Percentiles rank a stretch among this genome's conserved stretches.
Evolutionary conservation across 1,139 yeast species (phyloP).

Genomic region (Dujonia santamariae): DNA sequence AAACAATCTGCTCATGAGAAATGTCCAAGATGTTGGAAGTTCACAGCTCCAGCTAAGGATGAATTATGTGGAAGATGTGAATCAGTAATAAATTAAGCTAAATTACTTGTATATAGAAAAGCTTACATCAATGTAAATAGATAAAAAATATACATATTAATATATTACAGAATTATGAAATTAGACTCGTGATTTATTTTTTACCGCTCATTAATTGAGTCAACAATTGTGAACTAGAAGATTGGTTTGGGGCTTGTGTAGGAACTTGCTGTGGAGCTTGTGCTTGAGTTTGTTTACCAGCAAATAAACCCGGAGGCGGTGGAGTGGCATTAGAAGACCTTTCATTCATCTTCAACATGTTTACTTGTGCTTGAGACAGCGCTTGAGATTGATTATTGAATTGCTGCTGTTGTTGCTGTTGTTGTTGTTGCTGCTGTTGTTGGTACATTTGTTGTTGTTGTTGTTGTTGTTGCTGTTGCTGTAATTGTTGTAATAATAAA

Average conservation of each 20-base stretch:
- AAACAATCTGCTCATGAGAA: constrained; percentile 48
- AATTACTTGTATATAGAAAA: not conserved
- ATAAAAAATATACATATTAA: not conserved
- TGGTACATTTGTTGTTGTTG: constrained; percentile 18
- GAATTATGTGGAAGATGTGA: constrained; percentile 69
- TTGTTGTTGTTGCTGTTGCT: constrained; percentile 13
- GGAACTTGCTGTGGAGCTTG: constrained; percentile 12
- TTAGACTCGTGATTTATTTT: constrained; percentile 29
- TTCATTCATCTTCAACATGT: constrained; percentile 30
- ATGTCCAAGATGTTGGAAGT: constrained; percentile 96
- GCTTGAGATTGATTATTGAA: constrained; percentile 15
- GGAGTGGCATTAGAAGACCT: constrained; percentile 32
- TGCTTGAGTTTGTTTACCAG: constrained; percentile 15
- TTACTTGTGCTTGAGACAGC: constrained; percentile 21
- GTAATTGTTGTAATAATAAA: constrained; percentile 17
- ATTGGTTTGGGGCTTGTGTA: constrained; percentile 24
- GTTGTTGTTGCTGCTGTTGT: constrained; percentile 13
- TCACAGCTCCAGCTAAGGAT: constrained; percentile 49
- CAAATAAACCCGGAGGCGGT: constrained; percentile 45
- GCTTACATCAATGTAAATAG: not conserved
- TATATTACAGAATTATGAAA: not conserved
- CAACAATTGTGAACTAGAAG: constrained; percentile 61
- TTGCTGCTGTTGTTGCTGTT: constrained; percentile 16
- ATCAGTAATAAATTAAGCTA: constrained; percentile 15
- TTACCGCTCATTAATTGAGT: constrained; percentile 72